Evolutionary conservation across 2,329 filamentous ascomycete genomes (phyloP).

Genomic region (Mollisiaceae sp.): DNA sequence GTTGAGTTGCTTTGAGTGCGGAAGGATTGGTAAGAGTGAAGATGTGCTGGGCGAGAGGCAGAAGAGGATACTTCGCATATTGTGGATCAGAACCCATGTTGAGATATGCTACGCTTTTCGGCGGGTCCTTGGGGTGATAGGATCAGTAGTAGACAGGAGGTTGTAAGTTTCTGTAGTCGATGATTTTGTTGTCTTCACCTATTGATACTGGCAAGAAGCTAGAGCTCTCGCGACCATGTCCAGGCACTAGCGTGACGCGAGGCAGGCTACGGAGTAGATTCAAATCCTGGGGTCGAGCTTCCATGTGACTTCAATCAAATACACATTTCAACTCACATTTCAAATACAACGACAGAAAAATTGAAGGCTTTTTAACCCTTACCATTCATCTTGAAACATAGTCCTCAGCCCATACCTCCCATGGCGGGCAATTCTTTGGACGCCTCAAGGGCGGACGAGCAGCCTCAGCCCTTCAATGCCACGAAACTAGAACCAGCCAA

Average conservation of each 20-base stretch:
- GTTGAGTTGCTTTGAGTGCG: slow-evolving; percentile 67
- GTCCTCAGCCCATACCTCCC: neutral
- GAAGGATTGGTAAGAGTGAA: slow-evolving; percentile 86
- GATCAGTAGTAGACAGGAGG: neutral
- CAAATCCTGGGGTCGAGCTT: slow-evolving; percentile 12
- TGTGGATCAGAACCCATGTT: slow-evolving; percentile 80
- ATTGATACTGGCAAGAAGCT: slow-evolving; percentile 28
- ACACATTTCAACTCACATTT: slow-evolving; percentile 1
- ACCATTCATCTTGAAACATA: neutral
- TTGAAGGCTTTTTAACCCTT: neutral
- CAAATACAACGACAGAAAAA: neutral
- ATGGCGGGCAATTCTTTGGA: slow-evolving; percentile 43
- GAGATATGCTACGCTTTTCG: slow-evolving; percentile 8
- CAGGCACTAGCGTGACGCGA: slow-evolving; percentile 41
- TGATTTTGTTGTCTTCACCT: slow-evolving; percentile 9
- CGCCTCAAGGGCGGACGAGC: slow-evolving; percentile 41
- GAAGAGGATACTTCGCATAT: slow-evolving; percentile 83
- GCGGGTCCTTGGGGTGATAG: neutral
- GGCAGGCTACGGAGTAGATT: slow-evolving; percentile 24
- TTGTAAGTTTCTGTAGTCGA: slow-evolving; percentile 9
- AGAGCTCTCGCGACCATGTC: slow-evolving; percentile 28
- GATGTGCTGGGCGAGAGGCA: slow-evolving; percentile 82
- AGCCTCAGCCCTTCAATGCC: slow-evolving; percentile 49
- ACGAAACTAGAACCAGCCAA: slow-evolving; percentile 49
- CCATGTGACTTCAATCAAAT: slow-evolving; percentile 17